phyloP scores from a whole-genome alignment of 139 green algal species.

The Coccomyxa sp. region DNA sequence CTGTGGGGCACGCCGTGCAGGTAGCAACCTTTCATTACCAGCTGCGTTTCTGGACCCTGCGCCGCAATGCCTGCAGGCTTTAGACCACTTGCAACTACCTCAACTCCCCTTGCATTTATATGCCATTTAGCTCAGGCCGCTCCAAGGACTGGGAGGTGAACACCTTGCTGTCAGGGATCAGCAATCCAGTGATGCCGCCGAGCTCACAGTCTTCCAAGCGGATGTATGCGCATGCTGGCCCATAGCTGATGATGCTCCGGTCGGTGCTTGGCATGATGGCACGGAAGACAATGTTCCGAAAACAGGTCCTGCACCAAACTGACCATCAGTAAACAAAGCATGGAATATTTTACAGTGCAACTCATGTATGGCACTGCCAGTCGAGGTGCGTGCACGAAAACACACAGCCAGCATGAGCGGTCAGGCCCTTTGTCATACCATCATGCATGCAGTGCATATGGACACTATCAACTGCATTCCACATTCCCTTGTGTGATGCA shows the following conservation, averaged over 20 bases:
- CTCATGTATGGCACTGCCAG: not conserved
- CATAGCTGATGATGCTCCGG: constrained; percentile 11
- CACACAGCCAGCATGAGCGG: not conserved
- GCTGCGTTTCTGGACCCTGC: too few species aligned
- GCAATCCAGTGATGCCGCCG: constrained; percentile 2
- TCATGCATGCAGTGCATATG: not conserved
- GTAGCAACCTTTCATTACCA: not conserved
- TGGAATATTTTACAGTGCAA: not conserved
- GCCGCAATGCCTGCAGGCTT: too few species aligned
- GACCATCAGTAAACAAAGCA: too few species aligned
- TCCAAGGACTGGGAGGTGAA: not conserved
- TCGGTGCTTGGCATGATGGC: not conserved
- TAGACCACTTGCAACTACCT: too few species aligned
- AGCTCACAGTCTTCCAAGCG: constrained; percentile 8
- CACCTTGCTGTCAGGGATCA: not conserved
- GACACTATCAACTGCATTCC: not conserved
- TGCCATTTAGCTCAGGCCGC: too few species aligned
- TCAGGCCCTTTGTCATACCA: not conserved
- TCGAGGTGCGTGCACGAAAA: not conserved
- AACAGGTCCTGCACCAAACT: constrained; percentile 1
- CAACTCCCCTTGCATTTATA: too few species aligned
- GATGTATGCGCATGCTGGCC: constrained; percentile 4
- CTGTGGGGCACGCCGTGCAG: not conserved
- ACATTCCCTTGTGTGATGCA: not conserved
- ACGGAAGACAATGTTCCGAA: not conserved